These are phyloP conservation scores for Elsinoe ampelina DNA, from an alignment of 2,329 filamentous ascomycete species.

Conservation along the genomic window DNA sequence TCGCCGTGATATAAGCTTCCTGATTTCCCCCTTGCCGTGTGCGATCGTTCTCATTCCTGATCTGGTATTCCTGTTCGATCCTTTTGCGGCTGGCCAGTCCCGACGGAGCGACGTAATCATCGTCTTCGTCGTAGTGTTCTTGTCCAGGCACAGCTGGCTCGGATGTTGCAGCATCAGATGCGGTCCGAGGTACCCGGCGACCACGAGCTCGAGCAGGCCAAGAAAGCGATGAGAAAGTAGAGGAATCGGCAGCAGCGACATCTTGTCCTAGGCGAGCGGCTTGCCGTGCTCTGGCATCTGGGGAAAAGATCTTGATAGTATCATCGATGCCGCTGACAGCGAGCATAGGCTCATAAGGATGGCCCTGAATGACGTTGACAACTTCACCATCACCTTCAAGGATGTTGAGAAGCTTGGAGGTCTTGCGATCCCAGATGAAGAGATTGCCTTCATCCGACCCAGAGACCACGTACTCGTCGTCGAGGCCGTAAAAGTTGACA, in stretches of 20 bases:
- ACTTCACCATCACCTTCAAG: constrained; percentile 58
- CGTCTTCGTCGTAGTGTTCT: constrained; percentile 23
- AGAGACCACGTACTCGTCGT: constrained; percentile 60
- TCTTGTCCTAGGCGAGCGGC: constrained; percentile 49
- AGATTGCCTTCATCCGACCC: constrained; percentile 58
- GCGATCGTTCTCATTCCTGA: constrained; percentile 53
- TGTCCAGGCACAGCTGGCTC: constrained; percentile 19
- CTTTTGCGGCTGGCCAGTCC: constrained; percentile 49
- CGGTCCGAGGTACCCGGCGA: constrained; percentile 11
- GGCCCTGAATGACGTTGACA: constrained; percentile 60
- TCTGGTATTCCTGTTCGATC: constrained; percentile 52
- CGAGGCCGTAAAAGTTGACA: constrained; percentile 57
- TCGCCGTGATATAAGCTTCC: constrained; percentile 47
- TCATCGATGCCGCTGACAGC: constrained; percentile 59
- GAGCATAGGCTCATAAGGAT: constrained; percentile 58
- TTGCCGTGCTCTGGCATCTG: constrained; percentile 48
- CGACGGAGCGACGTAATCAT: constrained; percentile 31
- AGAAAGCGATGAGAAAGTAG: constrained; percentile 33
- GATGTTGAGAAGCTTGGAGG: constrained; percentile 52
- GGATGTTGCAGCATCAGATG: constrained; percentile 16
- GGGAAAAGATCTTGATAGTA: constrained; percentile 60
- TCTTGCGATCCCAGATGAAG: constrained; percentile 61
- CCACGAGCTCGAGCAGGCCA: constrained; percentile 20
- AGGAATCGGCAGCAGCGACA: constrained; percentile 41
- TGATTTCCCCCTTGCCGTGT: constrained; percentile 48